Evolutionary conservation across 257 asterid species (phyloP).

Genomic region (Buddleja alternifolia): DNA sequence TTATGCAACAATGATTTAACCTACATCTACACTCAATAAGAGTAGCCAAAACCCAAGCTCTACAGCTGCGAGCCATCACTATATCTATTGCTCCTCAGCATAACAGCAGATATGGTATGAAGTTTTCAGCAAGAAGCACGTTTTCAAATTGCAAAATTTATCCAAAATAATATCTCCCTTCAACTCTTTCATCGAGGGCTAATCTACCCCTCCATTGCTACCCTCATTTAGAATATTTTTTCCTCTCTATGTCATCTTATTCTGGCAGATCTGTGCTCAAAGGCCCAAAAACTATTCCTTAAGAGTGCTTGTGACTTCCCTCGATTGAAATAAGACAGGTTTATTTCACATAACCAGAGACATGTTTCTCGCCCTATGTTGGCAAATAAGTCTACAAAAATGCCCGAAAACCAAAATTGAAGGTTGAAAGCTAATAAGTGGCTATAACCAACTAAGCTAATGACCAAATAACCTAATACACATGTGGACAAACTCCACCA

Average conservation of each 20-base stretch:
- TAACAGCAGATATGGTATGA: background rate
- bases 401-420: background rate
- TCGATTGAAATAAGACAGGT: background rate
- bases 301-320: background rate
- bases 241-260: background rate
- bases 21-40: background rate
- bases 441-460: background rate
- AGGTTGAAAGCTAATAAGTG: background rate
- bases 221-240: background rate
- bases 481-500: background rate
- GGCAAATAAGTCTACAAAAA: background rate
- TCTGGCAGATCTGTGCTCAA: background rate
- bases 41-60: constrained; percentile 8
- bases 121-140: background rate
- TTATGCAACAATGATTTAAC: too few relatives aligned
- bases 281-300: background rate
- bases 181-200: background rate
- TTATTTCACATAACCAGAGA: too few relatives aligned
- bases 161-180: too few relatives aligned
- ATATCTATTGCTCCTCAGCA: too few relatives aligned
- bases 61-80: too few relatives aligned
- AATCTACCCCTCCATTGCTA: background rate
- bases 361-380: background rate
- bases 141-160: background rate
- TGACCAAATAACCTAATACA: background rate